Evolutionary conservation across 106 monocot species (phyloP), one percentile per base, ranked within the genome.

Genomic region (Platanthera guangdongensis): DNA sequence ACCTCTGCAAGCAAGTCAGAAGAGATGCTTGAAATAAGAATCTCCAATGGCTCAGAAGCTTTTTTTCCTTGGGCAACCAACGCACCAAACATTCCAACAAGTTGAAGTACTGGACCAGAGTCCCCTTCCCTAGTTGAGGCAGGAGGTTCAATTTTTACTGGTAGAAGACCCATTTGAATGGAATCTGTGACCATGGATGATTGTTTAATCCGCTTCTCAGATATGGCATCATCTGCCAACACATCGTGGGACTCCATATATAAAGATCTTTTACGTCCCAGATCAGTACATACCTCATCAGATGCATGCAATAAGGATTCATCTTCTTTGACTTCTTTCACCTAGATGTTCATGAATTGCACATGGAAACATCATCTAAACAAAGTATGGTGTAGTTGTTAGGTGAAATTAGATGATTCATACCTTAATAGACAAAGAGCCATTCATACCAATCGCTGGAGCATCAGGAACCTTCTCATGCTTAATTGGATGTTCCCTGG

Each of bases 21-120:
- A n/a, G 96, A 89, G 54, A 94, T 91, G 76, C 87, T 97, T 47
- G 96, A 89, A n/a, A 87, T 85, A 49, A 97, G 91, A 85, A 97
- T 85, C 67, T 94, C 84, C 47, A 97, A 76, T n/a, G 93, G 85
- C 47, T 83, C 76, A 62, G 89, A 84, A 72, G 89, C 93, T 84
- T 84, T 90, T 59, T 87, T 87, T 25, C 96, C 96, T 77, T 97
- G 93, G 16, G 96, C 84, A 73, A 91, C 96, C 78, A 97, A 83
- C 50, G 90, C 87, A 78, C 86, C 88, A 87, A 97, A 97, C 86
- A 94, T 89, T 46, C 82, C 79, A 82, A 97, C 85, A 77, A 97
- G 94, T 75, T 97, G 93, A 51, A 89, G 85, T 71, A 94, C 89
- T 74, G 97, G 86, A 57, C 84, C 91, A 65, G 80, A 81, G 65